Percentiles rank a stretch among this genome's conserved stretches.
Evolutionary conservation across 768 basidiomycete species (phyloP).

Genomic region (Lactarius vividus): DNA sequence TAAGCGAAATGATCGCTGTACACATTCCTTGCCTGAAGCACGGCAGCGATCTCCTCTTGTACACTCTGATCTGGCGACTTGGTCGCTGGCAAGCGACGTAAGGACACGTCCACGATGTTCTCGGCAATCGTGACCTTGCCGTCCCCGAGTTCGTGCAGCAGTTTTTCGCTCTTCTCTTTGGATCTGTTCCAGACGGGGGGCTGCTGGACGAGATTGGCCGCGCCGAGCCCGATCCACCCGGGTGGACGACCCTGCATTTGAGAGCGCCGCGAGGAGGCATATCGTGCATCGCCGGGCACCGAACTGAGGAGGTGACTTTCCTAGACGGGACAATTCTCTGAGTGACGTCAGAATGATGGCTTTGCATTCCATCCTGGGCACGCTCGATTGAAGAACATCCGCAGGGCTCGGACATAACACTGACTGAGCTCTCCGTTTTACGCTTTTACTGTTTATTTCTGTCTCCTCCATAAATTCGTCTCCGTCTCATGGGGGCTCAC

Average conservation of each 20-base stretch:
- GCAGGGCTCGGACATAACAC: too few species aligned
- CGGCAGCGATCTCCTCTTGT: constrained; percentile 55
- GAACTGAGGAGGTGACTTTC: constrained; percentile 9
- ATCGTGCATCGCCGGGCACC: constrained; percentile 12
- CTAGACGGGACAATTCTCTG: constrained; percentile 12
- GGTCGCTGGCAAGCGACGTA: constrained; percentile 71
- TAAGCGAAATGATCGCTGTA: background rate
- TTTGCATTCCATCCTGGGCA: too few species aligned
- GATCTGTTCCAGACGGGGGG: constrained; percentile 79
- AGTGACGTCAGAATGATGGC: too few species aligned
- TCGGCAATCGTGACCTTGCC: constrained; percentile 54
- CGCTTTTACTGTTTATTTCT: too few species aligned
- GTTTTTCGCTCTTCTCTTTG: constrained; percentile 54
- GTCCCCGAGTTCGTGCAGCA: constrained; percentile 54
- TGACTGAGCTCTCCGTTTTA: too few species aligned
- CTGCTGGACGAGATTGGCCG: constrained; percentile 38
- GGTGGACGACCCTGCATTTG: constrained; percentile 42
- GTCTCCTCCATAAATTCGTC: too few species aligned
- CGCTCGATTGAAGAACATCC: too few species aligned
- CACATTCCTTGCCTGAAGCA: constrained; percentile 48
- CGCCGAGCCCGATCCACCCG: constrained; percentile 50
- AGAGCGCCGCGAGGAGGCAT: constrained; percentile 61
- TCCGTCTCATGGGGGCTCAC: too few species aligned
- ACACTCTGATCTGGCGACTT: constrained; percentile 62
- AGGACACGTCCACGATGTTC: constrained; percentile 42